A percentile compares a stretch with the other conserved stretches of the same genome.
Conservation (phyloP, 2,329 filamentous ascomycete species). For the Stylonectria norvegica region DNA sequence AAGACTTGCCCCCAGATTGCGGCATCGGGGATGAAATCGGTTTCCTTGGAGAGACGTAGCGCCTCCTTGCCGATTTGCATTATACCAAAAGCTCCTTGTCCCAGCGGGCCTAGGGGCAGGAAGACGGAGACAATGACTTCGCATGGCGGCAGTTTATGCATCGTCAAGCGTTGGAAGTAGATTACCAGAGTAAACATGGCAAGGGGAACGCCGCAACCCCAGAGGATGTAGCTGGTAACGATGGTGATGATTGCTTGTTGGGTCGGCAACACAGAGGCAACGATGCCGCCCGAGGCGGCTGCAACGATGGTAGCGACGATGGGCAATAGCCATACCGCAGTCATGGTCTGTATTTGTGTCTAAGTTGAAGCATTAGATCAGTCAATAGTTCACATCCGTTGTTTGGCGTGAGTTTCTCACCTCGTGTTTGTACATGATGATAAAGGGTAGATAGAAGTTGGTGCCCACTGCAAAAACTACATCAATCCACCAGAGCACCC, state of each 20-base stretch:
- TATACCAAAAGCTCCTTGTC: constrained; percentile 56
- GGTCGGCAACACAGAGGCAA: constrained; percentile 53
- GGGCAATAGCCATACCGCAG: constrained; percentile 58
- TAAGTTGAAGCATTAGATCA: constrained; percentile 16
- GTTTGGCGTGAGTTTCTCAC: constrained; percentile 32
- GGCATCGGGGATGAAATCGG: constrained; percentile 35
- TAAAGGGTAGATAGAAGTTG: constrained; percentile 48
- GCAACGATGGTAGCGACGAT: constrained; percentile 62
- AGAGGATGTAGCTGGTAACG: constrained; percentile 57
- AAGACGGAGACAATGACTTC: constrained; percentile 62
- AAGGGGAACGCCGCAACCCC: constrained; percentile 52
- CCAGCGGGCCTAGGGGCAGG: constrained; percentile 59
- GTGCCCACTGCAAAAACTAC: constrained; percentile 42
- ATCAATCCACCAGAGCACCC: constrained; percentile 54
- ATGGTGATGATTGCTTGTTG: constrained; percentile 54
- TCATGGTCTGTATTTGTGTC: constrained; percentile 46
- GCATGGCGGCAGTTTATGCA: constrained; percentile 57
- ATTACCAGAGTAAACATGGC: constrained; percentile 56
- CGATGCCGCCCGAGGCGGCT: constrained; percentile 53
- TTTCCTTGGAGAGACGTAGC: constrained; percentile 28
- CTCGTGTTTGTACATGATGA: constrained; percentile 34
- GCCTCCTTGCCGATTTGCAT: constrained; percentile 42
- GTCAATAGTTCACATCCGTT: too few species aligned
- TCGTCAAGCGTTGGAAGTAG: constrained; percentile 58
- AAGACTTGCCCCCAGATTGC: constrained; percentile 50